Base-by-base conservation (phyloP, 495 filamentous ascomycete species). In the Halenospora varia region DNA sequence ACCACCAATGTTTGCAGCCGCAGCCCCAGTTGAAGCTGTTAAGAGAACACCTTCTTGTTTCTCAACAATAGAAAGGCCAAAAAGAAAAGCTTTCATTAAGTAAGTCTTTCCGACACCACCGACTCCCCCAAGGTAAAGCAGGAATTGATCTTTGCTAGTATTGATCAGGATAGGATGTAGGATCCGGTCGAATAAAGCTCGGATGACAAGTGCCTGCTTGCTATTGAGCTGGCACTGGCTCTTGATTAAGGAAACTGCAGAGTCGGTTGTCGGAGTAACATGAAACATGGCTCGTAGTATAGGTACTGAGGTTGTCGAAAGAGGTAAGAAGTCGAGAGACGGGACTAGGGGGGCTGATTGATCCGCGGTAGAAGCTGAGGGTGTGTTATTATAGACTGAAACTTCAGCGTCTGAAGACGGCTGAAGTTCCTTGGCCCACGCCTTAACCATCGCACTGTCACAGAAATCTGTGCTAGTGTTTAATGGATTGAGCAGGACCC, bases 141-240 rank as follows among this genome's bases (percentile, higher is more conserved):
- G 24, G 48, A 51, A 51, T 17, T 51, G 48, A 51, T 51, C 48
- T 20, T 20, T 9, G 23, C 6, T 20, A 25, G 48, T 20, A 25
- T 51, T 51, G 24, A 51, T 51, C 48, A 6, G 24, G 17, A 25
- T 17, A 51, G 48, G 48, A 8, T 51, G 48, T 51, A 51, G 48
- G 23, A 51, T 17, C 8, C 48, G 24, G 24, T 8, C 10, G 23
- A 51, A 3, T 20, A 51, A 20, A 51, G 48, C 48, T 17, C 48
- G n/a, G n/a, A n/a, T 51, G 23, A 51, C 24, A 26, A 51, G 6
- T 25, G 24, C 23, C 17, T 20, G 18, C 48, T 51, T 51, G 10
- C 24, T 9, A 20, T 51, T 51, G 8, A 51, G 23, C 13, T 9
- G 48, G 48, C 24, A 51, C 23, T 51, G 48, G 48, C 48, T 51